Base-by-base conservation (phyloP, 2,329 filamentous ascomycete genomes). In the Cordyceps farinosa region DNA sequence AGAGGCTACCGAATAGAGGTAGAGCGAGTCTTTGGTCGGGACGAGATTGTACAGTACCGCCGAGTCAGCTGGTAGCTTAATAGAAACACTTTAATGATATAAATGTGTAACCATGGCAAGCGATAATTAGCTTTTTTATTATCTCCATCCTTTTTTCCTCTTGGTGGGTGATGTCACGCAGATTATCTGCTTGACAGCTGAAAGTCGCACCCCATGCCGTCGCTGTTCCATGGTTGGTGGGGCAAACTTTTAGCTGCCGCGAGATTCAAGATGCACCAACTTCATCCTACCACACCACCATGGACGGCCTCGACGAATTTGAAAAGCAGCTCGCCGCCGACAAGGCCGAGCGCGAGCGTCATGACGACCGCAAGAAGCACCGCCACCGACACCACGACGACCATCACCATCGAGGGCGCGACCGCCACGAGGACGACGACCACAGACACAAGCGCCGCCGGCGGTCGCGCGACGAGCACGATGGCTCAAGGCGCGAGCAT, bases 311-410 rank as follows among this genome's bases (percentile, higher is more conserved):
- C 10, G 83, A 83, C 55, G 90, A 93, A 64, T 96, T 96, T 65
- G 92, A 96, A 74, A 90, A 88, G 72, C 80, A 87, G 32, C 81
- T 96, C 13, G 89, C 88, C 1, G 83, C 87, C 51, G 87, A 85
- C 67, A 89, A 87, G 71, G 78, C 78, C 0, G 76, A 79, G 53
- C 80, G 83, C 61, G 81, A 85, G 50, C 77, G 77, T 1, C 38
- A 11, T 5, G 50, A 53, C 11, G 58, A 53, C 10, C 74, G 78
- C 45, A 76, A 79, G 51, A 76, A 78, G 44, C 77, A 78, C 64
- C 76, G 73, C 38, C 71, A 73, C 63, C 71, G 71, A 36, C 50
- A 55, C 13, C 62, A 55, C n/a, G 61, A 51, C 52, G 42, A 57
- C 42, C 45, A 57, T 29, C 45, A 47, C 17, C 61, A 53, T 66